Evolutionary conservation across 2,329 filamentous ascomycete species (phyloP), one percentile per base, ranked within the genome.

Genomic region (Pyrenochaeta sp.): DNA sequence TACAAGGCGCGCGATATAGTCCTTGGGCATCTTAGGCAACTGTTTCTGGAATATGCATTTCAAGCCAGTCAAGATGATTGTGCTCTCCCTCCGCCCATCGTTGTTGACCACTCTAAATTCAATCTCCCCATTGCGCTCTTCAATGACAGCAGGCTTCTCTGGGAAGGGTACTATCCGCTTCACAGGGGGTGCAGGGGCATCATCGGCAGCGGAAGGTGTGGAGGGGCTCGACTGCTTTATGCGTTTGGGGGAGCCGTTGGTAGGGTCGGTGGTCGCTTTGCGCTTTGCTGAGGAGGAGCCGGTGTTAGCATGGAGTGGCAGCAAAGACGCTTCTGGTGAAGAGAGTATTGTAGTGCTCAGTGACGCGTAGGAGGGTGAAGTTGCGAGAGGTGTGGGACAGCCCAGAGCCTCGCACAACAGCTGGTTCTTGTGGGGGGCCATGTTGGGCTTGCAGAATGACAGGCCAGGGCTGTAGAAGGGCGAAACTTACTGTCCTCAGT

Each of bases 31-130:
- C 77, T 98, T 98, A 0, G 95, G 95, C 5, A 99, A 83, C 73
- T 99, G 95, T 68, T 98, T 98, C 75, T 99, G 95, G 69, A 99
- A 98, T 61, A 99, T 96, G 72, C 93, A 97, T 75, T 98, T 99
- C 49, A 99, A 82, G 12, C 95, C 95, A 0, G 94, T 97, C 54
- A 99, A 83, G 66, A 99, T 96, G 71, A 98, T 96, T 63, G 93
- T 88, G 71, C 91, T 96, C 69, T 97, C 92, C 61, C 90, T 86
- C 32, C 88, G 84, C 67, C 90, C 90, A 72, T 99, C 95, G 72
- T 99, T 99, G 82, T 98, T 98, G 68, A 99, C 95, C 6, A 98
- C 95, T 42, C 93, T 89, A 75, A 98, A 98, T 75, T 98, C 92
- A 65, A 99, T 98, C 61, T 96, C 91, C 70, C 93, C 92, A 71